Evolutionary conservation across 2,329 filamentous ascomycete genomes (phyloP), one percentile per base, ranked within the genome.

Genomic region (Claviceps paspali): DNA sequence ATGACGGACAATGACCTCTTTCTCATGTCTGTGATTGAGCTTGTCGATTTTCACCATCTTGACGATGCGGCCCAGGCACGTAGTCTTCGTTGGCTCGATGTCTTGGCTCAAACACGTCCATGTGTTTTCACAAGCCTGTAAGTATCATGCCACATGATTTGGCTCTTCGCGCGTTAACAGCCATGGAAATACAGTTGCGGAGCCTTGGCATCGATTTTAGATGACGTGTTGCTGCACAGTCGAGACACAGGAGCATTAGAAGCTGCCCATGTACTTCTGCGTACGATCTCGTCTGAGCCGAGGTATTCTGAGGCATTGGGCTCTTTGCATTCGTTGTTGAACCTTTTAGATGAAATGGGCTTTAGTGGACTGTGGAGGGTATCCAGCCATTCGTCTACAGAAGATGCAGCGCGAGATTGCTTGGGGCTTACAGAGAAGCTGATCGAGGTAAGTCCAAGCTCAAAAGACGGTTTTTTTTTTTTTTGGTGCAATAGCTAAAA

Each of bases 11-110:
- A 72, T 44, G 73, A 79, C 41, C 51, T 81, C 10, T 54, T 82
- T 12, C 61, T 81, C 5, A 74, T 72, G 42, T 71, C 72, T 3
- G 73, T 72, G 1, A 74, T 81, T 38, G 68, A 72, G 48, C 60
- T 81, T 29, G 68, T 81, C 8, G 77, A 82, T 49, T 81, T 82
- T 47, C 68, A 71, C 39, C 70, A 70, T 40, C 57, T 79, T 6
- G 76, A 81, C 40, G 75, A 80, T 39, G 60, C 62, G 2, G 64
- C 76, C 14, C 76, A 81, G 50, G 67, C 68, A 30, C 64, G 73
- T 11, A 70, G 64, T 12, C 56, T 82, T 3, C 50, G 60, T 12
- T 79, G 76, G 72, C 61, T 82, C 26, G 72, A 70, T 36, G 61
- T 68, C 35, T 53, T 81, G 21, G 73, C 74, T 3, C 47, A 52